phyloP scores from a whole-genome alignment of 2,329 filamentous ascomycete species.

The Coniochaeta ligniaria region DNA sequence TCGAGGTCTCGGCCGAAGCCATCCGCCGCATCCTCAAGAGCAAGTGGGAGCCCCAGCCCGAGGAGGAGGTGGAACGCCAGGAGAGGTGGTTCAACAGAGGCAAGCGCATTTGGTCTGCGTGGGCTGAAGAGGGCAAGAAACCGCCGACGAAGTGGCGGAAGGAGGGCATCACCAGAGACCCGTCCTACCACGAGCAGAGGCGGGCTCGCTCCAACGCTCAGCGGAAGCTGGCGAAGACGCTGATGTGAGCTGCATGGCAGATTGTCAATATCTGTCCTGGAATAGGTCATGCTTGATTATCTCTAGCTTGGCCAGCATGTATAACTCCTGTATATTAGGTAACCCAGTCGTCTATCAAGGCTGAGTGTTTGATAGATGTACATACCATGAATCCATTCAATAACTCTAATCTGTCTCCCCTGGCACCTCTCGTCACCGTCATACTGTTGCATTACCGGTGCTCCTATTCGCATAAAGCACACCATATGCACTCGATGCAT shows the following conservation, averaged over 20 bases:
- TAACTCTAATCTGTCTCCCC: not conserved
- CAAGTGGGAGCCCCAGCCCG: slow-evolving; percentile 60
- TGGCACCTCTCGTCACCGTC: not conserved
- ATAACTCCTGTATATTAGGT: not conserved
- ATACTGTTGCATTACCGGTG: not conserved
- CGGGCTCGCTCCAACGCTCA: slow-evolving; percentile 4
- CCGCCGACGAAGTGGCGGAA: slow-evolving; percentile 53
- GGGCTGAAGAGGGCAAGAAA: slow-evolving; percentile 54
- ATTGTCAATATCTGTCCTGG: not conserved
- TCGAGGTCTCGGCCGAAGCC: slow-evolving; percentile 80
- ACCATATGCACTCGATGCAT: not conserved
- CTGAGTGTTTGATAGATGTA: not conserved
- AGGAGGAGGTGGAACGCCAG: slow-evolving; percentile 50
- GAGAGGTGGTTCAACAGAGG: slow-evolving; percentile 56
- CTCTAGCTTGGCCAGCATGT: not conserved
- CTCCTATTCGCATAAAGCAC: not conserved
- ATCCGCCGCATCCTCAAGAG: slow-evolving; percentile 79
- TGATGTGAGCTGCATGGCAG: slow-evolving; percentile 5
- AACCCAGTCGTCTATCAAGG: not conserved
- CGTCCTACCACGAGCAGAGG: slow-evolving; percentile 16
- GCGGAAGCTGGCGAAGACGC: slow-evolving; percentile 7
- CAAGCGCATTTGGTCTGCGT: slow-evolving; percentile 49
- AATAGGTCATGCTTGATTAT: not conserved
- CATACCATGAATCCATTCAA: not conserved
- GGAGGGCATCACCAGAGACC: slow-evolving; percentile 42